Conservation (phyloP, 2,329 filamentous ascomycete genomes). For the Sarocladiaceae sp. region DNA sequence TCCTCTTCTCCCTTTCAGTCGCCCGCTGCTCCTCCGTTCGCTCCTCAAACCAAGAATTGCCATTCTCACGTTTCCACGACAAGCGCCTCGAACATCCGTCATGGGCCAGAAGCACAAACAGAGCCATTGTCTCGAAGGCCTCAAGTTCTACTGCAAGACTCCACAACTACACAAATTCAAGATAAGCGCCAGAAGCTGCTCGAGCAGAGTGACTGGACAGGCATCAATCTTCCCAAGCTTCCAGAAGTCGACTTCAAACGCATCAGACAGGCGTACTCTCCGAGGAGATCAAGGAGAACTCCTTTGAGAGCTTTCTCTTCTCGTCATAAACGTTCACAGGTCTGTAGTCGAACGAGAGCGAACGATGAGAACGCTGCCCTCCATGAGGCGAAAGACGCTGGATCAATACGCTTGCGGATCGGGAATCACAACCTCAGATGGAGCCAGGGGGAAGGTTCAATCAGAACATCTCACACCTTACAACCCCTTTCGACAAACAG, state of each 20-base stretch:
- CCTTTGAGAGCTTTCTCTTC: no score
- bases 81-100: not conserved
- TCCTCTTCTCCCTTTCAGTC: not conserved
- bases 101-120: not conserved
- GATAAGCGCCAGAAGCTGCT: slow-evolving; percentile 14
- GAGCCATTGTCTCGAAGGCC: not conserved
- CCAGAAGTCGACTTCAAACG: slow-evolving; percentile 16
- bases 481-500: no score
- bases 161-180: no score
- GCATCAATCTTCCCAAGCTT: slow-evolving; percentile 24
- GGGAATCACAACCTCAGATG: slow-evolving; percentile 22
- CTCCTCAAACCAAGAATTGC: not conserved
- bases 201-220: slow-evolving; percentile 20
- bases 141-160: not conserved
- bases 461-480: slow-evolving; percentile 15
- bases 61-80: not conserved
- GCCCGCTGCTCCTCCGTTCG: not conserved
- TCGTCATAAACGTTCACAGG: not conserved
- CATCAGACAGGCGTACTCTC: slow-evolving; percentile 11
- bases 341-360: not conserved
- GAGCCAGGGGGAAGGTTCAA: slow-evolving; percentile 21
- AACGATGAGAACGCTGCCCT: not conserved
- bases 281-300: slow-evolving; percentile 6
- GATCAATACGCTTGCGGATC: slow-evolving; percentile 21
- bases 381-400: not conserved